A percentile compares a stretch with the other conserved stretches of the same genome.
These are phyloP conservation scores for Benincasa hispida DNA, from an alignment of 306 rosid species.

Conservation along the genomic window DNA sequence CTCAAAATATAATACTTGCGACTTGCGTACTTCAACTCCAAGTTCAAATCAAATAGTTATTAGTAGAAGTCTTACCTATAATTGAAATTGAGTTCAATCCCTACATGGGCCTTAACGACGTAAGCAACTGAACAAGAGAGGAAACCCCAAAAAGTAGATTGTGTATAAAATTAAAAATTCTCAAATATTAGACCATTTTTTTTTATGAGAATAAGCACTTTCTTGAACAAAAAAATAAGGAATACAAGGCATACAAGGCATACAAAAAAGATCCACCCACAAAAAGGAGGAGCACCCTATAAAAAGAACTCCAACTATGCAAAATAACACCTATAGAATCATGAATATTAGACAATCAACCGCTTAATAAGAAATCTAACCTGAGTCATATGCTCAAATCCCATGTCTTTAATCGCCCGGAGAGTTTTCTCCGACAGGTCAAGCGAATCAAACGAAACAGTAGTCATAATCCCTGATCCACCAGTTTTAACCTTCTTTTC, in stretches of 20 bases:
- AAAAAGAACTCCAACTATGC: too few relatives aligned
- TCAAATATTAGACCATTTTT: too few relatives aligned
- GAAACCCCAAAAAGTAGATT: background rate
- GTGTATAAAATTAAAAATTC: too few relatives aligned
- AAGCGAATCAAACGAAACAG: conserved; percentile 34
- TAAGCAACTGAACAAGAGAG: background rate
- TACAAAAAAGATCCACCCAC: too few relatives aligned
- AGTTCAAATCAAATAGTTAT: background rate
- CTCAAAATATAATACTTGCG: background rate
- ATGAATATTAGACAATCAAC: background rate
- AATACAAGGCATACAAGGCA: too few relatives aligned
- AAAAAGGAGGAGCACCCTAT: too few relatives aligned
- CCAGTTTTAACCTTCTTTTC: conserved; percentile 13
- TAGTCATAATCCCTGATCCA: conserved; percentile 55
- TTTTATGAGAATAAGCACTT: too few relatives aligned
- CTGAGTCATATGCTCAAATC: conserved; percentile 62
- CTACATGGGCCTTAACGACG: background rate
- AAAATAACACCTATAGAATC: too few relatives aligned
- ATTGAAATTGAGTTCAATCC: background rate
- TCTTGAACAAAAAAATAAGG: too few relatives aligned
- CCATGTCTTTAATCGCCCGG: conserved; percentile 44
- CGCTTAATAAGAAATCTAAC: conserved; percentile 10
- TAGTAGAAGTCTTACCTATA: background rate
- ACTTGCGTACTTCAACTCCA: too few relatives aligned
- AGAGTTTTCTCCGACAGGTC: conserved; percentile 47